Evolutionary conservation across 495 filamentous ascomycete genomes (phyloP), one percentile per base, ranked within the genome.

Genomic region (Aspergillus nidulans): DNA sequence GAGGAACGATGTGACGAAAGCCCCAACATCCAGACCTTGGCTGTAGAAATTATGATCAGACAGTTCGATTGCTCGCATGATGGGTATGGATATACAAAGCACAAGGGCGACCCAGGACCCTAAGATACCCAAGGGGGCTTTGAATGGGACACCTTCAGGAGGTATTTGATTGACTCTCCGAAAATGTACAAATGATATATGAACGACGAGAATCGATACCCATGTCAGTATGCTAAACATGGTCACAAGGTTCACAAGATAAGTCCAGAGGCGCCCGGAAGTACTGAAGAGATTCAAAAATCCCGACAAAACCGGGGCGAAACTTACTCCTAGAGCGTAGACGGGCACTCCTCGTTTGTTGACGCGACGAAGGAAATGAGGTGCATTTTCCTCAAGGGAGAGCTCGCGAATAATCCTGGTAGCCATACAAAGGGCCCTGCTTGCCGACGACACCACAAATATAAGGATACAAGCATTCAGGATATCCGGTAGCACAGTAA

Each of bases 201-300:
- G 90, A 5, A 85, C 84, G 38, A 90, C 73, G 1, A 94, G 79
- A 49, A 94, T 87, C 0, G 86, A 90, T 41, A 91, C 83, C 88
- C 89, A 79, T 4, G 71, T 70, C 16, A 79, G 49, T 9, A 91
- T 73, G 23, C 87, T 87, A 56, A 89, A 87, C 67, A 91, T 87
- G 8, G 88, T 89, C 23, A 84, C 84, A 41, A 92, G 73, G 60
- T 90, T 88, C 49, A 92, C 82, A 52, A 94, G 88, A 71, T 91
- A 90, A 5, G 71, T 75, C 61, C 94, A 95, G 0, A 94, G 85
- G 0, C 69, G 69, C 38, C 74, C 75, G 0, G 86, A 82, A 51
- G 81, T 77, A 49, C 78, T 77, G 41, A 73, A 72, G 1, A 88
- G 82, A 66, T 87, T 91, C 71, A 95, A 76, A 70, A 84, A 92